These are phyloP conservation scores for Cladorrhinum sp. DNA, from an alignment of 2,329 filamentous ascomycete species.

Conservation along the genomic window DNA sequence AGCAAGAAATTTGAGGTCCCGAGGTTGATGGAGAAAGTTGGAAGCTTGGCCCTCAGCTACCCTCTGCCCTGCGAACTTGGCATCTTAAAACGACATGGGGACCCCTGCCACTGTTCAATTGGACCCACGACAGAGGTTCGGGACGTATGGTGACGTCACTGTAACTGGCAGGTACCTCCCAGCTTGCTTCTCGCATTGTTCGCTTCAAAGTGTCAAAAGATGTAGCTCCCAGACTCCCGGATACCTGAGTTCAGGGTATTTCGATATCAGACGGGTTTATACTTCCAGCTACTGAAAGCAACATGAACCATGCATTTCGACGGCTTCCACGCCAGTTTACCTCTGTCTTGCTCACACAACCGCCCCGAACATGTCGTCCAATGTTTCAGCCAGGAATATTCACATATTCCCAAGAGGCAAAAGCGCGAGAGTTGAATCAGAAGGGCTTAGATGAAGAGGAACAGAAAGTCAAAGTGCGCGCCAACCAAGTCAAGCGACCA, in stretches of 20 bases:
- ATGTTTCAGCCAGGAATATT: not conserved
- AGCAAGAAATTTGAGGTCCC: not conserved
- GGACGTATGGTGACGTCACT: not conserved
- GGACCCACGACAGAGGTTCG: not conserved
- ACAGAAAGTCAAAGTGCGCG: slow-evolving; percentile 44
- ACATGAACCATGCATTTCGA: slow-evolving; percentile 25
- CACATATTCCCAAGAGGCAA: slow-evolving; percentile 24
- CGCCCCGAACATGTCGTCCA: not conserved
- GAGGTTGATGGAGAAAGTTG: not conserved
- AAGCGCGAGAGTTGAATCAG: slow-evolving; percentile 32
- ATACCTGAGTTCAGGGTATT: not conserved
- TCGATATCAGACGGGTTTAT: not conserved
- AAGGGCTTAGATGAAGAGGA: slow-evolving; percentile 37
- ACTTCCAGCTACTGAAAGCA: slow-evolving; percentile 3
- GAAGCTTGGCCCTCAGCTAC: not conserved
- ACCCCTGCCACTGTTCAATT: not conserved
- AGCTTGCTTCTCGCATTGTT: not conserved
- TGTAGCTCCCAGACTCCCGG: not conserved
- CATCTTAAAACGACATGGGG: not conserved
- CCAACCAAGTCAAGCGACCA: slow-evolving; percentile 58
- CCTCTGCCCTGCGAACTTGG: not conserved
- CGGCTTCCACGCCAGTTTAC: slow-evolving; percentile 20
- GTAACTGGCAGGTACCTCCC: not conserved
- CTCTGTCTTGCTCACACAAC: not conserved
- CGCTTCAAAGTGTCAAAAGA: not conserved